Evolutionary conservation across 805 yeast species (phyloP).

Genomic region (Saccharomycopsis lassenensis): DNA sequence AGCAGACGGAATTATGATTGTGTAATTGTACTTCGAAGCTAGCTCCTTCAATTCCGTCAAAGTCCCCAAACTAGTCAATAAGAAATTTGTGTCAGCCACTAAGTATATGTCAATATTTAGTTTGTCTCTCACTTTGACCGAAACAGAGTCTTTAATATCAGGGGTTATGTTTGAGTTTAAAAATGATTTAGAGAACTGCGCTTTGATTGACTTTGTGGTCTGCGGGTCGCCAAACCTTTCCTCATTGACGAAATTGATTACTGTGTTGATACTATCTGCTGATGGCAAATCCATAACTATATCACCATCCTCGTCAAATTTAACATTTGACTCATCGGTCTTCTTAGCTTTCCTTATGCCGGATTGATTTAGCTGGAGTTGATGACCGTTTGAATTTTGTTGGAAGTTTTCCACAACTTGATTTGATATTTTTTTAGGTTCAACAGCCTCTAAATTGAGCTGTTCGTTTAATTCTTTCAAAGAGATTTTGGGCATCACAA

Average conservation of each 20-base stretch:
- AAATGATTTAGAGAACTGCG: no score
- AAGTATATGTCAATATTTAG: constrained; percentile 22
- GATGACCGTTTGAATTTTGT: no score
- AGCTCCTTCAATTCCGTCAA: constrained; percentile 40
- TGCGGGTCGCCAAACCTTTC: neutral
- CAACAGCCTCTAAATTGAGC: no score
- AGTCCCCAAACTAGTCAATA: constrained; percentile 54
- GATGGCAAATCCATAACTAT: neutral
- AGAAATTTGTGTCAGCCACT: constrained; percentile 77
- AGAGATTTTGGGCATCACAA: no score
- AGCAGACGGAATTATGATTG: constrained; percentile 56
- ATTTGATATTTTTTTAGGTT: no score
- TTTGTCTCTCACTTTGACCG: neutral
- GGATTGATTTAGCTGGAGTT: no score
- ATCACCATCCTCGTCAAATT: constrained; percentile 6
- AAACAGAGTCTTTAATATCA: neutral
- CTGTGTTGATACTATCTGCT: constrained; percentile 1
- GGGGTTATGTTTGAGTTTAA: neutral
- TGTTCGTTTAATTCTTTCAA: no score
- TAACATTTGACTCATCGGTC: no score
- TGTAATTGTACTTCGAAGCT: constrained; percentile 32
- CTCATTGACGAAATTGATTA: constrained; percentile 3
- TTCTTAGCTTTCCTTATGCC: no score
- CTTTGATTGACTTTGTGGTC: neutral
- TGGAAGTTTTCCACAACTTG: no score